These are phyloP conservation scores for Fermentozyma sake DNA, from an alignment of 1,139 yeast species.

Conservation along the genomic window DNA sequence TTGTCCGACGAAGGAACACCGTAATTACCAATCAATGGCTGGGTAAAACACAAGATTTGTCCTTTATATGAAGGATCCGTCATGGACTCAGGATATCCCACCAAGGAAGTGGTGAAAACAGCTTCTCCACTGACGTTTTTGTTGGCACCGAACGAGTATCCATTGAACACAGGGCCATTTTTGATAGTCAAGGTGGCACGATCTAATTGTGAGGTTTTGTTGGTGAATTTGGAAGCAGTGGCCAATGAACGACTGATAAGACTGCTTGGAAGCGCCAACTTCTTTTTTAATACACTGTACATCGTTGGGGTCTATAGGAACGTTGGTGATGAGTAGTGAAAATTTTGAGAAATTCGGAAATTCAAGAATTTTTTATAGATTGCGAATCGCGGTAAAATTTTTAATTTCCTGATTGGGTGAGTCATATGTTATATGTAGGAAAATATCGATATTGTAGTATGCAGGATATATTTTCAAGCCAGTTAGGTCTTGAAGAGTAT, in stretches of 20 bases:
- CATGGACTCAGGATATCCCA: constrained; percentile 98
- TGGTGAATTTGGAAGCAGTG: constrained; percentile 31
- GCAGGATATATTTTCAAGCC: too few relatives aligned
- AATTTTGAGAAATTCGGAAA: too few relatives aligned
- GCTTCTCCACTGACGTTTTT: constrained; percentile 93
- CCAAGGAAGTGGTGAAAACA: constrained; percentile 94
- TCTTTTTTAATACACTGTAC: not conserved
- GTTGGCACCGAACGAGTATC: constrained; percentile 93
- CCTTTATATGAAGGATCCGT: constrained; percentile 97
- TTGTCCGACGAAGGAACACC: constrained; percentile 88
- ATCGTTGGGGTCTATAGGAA: not conserved
- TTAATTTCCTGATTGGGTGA: too few relatives aligned
- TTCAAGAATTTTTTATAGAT: too few relatives aligned
- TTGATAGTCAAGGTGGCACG: constrained; percentile 89
- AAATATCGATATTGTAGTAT: too few relatives aligned
- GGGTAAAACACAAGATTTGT: constrained; percentile 93
- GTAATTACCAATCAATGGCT: constrained; percentile 94
- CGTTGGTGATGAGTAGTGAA: not conserved
- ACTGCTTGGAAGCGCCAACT: constrained; percentile 8
- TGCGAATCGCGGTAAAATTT: too few relatives aligned
- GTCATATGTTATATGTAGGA: too few relatives aligned
- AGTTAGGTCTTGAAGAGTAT: too few relatives aligned
- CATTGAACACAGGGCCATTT: constrained; percentile 91
- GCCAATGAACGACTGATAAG: constrained; percentile 29
- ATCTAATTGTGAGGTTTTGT: constrained; percentile 47